Evolutionary conservation across 768 basidiomycete species (phyloP).

Genomic region (Rhodosporidiobolus odoratus): DNA sequence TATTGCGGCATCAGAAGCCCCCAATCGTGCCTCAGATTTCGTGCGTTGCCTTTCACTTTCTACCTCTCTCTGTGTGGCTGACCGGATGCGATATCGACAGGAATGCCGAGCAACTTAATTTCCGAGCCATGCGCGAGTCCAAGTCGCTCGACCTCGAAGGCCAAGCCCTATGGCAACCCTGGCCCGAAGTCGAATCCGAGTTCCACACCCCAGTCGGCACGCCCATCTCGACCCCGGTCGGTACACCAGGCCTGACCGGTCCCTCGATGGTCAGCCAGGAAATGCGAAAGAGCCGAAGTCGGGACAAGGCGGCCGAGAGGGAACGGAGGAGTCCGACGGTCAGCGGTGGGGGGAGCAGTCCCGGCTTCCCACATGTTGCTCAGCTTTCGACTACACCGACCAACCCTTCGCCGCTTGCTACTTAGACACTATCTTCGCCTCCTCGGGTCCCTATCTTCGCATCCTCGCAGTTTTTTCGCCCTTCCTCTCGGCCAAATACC

Average conservation of each 20-base stretch:
- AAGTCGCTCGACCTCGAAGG: constrained; percentile 78
- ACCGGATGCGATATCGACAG: constrained; percentile 42
- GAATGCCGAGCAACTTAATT: constrained; percentile 68
- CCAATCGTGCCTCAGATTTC: constrained; percentile 50
- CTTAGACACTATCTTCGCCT: background rate
- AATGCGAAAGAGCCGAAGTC: constrained; percentile 3
- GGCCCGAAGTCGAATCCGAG: constrained; percentile 29
- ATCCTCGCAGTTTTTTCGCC: background rate
- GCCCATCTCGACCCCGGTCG: constrained; percentile 13
- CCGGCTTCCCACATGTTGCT: too few relatives aligned
- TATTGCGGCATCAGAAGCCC: constrained; percentile 83
- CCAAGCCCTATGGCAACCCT: constrained; percentile 20
- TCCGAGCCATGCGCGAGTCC: constrained; percentile 83
- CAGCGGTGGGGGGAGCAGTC: background rate
- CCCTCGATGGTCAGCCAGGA: background rate
- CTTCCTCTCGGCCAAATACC: too few relatives aligned
- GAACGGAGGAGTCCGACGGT: background rate
- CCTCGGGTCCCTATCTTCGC: background rate
- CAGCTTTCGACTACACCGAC: background rate
- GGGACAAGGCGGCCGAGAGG: constrained; percentile 1
- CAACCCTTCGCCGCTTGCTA: background rate
- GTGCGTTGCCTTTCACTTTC: constrained; percentile 15
- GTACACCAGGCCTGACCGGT: constrained; percentile 2
- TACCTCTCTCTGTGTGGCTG: background rate
- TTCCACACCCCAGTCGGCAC: constrained; percentile 4